These are phyloP conservation scores for Taiozyma sp. DNA, from an alignment of 1,139 yeast genomes.

Conservation along the genomic window DNA sequence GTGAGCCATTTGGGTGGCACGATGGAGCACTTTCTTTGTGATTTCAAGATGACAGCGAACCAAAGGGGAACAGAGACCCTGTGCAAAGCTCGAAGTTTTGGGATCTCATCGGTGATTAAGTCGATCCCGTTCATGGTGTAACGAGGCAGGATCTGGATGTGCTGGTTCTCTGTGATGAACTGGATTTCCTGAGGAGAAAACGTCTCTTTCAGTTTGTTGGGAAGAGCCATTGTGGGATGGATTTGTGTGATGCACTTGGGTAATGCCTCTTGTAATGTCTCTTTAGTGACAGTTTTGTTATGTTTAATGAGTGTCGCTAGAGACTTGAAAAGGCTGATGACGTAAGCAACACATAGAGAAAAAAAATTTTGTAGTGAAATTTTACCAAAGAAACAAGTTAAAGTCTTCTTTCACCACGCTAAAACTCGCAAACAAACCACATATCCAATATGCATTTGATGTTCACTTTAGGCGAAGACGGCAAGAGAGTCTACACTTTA, in stretches of 20 bases:
- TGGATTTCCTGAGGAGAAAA: slow-evolving; percentile 75
- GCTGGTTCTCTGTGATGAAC: slow-evolving; percentile 80
- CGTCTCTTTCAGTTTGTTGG: slow-evolving; percentile 47
- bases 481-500: slow-evolving; percentile 93
- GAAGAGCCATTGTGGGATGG: slow-evolving; percentile 51
- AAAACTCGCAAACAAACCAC: not conserved
- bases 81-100: slow-evolving; percentile 50
- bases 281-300: no score
- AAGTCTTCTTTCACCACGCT: no score
- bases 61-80: slow-evolving; percentile 75
- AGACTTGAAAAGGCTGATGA: no score
- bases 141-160: slow-evolving; percentile 67
- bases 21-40: slow-evolving; percentile 81
- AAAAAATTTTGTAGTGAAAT: no score
- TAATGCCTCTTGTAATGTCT: no score
- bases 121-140: slow-evolving; percentile 60
- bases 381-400: no score
- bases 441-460: slow-evolving; percentile 84
- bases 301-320: no score
- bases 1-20: slow-evolving; percentile 89
- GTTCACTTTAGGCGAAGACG: slow-evolving; percentile 94
- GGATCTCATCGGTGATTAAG: slow-evolving; percentile 43
- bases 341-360: no score
- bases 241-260: not conserved
- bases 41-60: slow-evolving; percentile 78